A percentile compares a stretch with the other conserved stretches of the same genome.
Evolutionary conservation across 2,329 filamentous ascomycete species (phyloP).

Genomic region (Cordyceps cateniannulata): DNA sequence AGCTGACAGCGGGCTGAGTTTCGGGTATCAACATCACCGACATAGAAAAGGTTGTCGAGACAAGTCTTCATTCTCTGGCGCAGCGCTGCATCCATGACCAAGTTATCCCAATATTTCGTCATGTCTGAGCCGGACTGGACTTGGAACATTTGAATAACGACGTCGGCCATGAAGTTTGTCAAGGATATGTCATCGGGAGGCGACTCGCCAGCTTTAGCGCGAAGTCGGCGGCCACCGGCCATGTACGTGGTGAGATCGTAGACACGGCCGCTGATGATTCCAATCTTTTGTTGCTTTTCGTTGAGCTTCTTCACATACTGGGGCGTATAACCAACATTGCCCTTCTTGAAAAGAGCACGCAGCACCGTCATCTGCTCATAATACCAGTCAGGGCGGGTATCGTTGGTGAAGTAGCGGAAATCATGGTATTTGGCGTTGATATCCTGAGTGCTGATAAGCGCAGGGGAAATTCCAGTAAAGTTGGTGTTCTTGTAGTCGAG

Average conservation of each 20-base stretch:
- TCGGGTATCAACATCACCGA: conserved; percentile 86
- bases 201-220: conserved; percentile 47
- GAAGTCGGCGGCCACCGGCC: conserved; percentile 62
- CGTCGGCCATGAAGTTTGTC: conserved; percentile 72
- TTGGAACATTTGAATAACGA: conserved; percentile 72
- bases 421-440: conserved; percentile 80
- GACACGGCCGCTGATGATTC: conserved; percentile 69
- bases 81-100: conserved; percentile 50
- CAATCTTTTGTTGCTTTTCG: conserved; percentile 60
- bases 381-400: conserved; percentile 87
- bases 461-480: conserved; percentile 55
- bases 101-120: conserved; percentile 71
- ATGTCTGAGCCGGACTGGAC: conserved; percentile 71
- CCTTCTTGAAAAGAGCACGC: conserved; percentile 74
- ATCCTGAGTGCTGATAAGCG: conserved; percentile 60
- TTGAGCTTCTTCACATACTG: conserved; percentile 69
- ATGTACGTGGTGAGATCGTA: conserved; percentile 89
- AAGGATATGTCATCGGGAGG: conserved; percentile 43
- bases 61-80: conserved; percentile 71
- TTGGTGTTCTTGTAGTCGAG: conserved; percentile 80
- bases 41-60: conserved; percentile 89
- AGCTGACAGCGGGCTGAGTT: conserved; percentile 82
- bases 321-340: conserved; percentile 75
- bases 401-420: conserved; percentile 78
- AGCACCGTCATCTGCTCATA: conserved; percentile 78